These are phyloP conservation scores for Leishmania lainsoni DNA, from an alignment of 208 protist genomes.

Conservation along the genomic window DNA sequence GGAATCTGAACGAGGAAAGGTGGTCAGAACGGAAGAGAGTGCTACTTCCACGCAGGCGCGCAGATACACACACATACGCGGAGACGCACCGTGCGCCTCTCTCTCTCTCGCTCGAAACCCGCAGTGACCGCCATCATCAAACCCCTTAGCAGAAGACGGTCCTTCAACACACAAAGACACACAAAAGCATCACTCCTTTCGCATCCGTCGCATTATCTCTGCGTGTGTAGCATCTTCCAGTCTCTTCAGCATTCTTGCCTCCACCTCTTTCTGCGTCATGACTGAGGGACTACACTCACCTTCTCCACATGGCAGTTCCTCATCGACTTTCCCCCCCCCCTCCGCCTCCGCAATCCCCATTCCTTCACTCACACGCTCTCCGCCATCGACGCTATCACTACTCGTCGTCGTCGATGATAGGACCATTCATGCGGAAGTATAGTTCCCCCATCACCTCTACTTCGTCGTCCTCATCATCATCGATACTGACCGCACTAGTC, in stretches of 20 bases:
- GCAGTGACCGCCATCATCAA: not conserved
- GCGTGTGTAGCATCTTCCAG: not conserved
- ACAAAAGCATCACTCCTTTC: not conserved
- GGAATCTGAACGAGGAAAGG: not conserved
- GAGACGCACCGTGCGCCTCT: not conserved
- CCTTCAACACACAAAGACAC: not conserved
- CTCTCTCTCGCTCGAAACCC: not conserved
- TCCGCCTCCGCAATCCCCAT: not conserved
- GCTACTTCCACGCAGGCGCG: not conserved
- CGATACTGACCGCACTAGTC: conserved; percentile 27
- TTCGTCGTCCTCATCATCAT: conserved; percentile 84
- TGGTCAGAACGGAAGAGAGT: not conserved
- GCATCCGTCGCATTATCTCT: not conserved
- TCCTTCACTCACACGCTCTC: not conserved
- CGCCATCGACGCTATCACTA: conserved; percentile 9
- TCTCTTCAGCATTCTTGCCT: not conserved
- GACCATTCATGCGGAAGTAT: conserved; percentile 81
- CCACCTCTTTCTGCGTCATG: not conserved
- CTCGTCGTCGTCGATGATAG: conserved; percentile 87
- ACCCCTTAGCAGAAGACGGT: not conserved
- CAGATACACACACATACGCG: conserved; percentile 2
- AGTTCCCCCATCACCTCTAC: conserved; percentile 80
- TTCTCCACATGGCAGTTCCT: not conserved
- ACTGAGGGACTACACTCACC: not conserved
- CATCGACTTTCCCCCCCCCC: not conserved